Evolutionary conservation across 2,329 filamentous ascomycete species (phyloP), one percentile per base, ranked within the genome.

Genomic region (Aureobasidium melanogenum): DNA sequence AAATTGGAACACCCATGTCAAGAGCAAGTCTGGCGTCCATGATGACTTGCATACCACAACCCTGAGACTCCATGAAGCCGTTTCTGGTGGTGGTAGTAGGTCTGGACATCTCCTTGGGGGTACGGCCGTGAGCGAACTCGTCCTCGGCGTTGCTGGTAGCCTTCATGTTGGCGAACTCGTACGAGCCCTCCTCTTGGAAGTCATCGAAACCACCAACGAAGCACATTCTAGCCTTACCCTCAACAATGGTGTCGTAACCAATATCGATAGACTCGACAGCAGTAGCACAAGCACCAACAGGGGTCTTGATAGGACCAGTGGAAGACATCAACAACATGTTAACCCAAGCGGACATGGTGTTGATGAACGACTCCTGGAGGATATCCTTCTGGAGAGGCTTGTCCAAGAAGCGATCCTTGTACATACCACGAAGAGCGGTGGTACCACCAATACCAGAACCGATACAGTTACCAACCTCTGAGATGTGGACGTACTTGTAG

Each of bases 161-260:
- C 79, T 96, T 96, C 94, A 99, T 99, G 82, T 99, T 99, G 81
- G 94, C 94, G 74, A 99, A 99, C 76, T 99, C 94, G 72, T 97
- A 99, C 1, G 94, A 99, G 57, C 94, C 95, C 78, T 99, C 94
- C 78, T 99, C 94, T 71, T 95, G 91, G 80, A 99, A 97, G 78
- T 99, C 95, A 79, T 99, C 94, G 71, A 99, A 97, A 68, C 94
- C 94, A 84, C 94, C 94, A 63, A 99, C 95, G 67, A 99, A 88
- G 82, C 93, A 97, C 71, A 99, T 85, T 57, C 92, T 89, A 63
- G 95, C 94, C 82, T 99, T 99, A 77, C 94, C 94, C 76, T 97
- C 93, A 70, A 97, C 87, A 72, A 99, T 99, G 28, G 93, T 97
- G 79, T 99, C 94, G 72, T 96, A 97, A 70, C 94, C 94, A 71